Percentiles rank a stretch among this genome's conserved stretches.
Conservation (phyloP, 2,329 filamentous ascomycete genomes). For the Pestalotiopsis fici region DNA sequence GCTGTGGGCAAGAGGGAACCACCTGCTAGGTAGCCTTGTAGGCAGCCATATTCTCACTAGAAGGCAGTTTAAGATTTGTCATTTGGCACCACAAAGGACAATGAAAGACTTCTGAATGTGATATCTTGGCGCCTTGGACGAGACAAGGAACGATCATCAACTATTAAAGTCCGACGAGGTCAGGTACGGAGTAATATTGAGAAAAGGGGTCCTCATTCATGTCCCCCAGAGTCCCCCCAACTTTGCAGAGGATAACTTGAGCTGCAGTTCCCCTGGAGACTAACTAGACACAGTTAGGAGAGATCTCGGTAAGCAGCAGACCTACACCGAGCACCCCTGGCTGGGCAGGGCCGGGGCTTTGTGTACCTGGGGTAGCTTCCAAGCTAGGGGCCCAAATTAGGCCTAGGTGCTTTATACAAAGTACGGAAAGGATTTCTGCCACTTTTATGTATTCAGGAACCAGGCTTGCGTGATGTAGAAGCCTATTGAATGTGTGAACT, state of each 20-base stretch:
- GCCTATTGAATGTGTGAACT: no score
- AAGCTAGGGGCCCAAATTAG: no score
- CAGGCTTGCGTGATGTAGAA: no score
- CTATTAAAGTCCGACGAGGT: background rate
- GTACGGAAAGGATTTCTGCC: no score
- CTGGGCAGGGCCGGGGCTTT: background rate
- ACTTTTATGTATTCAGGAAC: no score
- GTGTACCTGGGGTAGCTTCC: background rate
- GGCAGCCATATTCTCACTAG: no score
- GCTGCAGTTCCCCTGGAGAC: background rate
- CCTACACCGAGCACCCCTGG: background rate
- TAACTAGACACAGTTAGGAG: background rate
- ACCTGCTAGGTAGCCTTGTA: no score
- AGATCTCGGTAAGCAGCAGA: background rate
- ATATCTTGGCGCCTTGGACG: background rate
- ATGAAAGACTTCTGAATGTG: background rate
- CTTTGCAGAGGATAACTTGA: background rate
- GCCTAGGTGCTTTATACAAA: no score
- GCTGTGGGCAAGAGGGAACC: no score
- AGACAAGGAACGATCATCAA: background rate
- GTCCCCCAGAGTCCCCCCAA: background rate
- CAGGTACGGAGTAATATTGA: background rate
- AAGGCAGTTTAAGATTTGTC: no score
- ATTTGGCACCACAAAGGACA: no score
- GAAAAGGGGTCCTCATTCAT: background rate